A percentile compares a stretch with the other conserved stretches of the same genome.
Conservation (phyloP, 306 rosid genomes). For the Cucumis cinereus region DNA sequence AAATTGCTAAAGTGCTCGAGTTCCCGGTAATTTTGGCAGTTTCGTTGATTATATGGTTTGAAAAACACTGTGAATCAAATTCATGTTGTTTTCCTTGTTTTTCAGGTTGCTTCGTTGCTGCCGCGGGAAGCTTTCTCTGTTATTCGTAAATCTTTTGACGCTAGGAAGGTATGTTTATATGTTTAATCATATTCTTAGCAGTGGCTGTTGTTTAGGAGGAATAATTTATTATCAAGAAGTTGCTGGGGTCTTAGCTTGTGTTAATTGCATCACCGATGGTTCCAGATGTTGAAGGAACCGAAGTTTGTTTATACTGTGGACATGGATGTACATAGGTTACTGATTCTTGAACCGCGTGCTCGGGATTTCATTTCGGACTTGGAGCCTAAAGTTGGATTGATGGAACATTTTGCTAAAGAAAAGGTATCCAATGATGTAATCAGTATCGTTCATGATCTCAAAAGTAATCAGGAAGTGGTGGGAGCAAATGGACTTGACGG, state of each 20-base stretch:
- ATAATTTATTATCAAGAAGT: neutral
- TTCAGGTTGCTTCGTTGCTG: constrained; percentile 75
- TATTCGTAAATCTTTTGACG: constrained; percentile 89
- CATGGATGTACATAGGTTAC: constrained; percentile 68
- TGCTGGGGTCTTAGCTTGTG: neutral
- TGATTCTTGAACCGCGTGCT: constrained; percentile 61
- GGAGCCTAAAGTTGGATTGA: constrained; percentile 76
- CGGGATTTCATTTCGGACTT: constrained; percentile 73
- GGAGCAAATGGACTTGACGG: constrained; percentile 22
- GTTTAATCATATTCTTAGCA: neutral
- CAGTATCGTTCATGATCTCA: constrained; percentile 35
- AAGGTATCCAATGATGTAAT: constrained; percentile 44
- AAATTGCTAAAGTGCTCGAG: constrained; percentile 58
- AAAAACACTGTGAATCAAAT: neutral
- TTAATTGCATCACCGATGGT: constrained; percentile 17
- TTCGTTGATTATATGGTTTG: neutral
- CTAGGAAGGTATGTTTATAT: constrained; percentile 60
- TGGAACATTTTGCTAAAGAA: constrained; percentile 39
- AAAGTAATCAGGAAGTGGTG: constrained; percentile 18
- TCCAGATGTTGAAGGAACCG: constrained; percentile 71
- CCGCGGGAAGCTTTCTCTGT: constrained; percentile 69
- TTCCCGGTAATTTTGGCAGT: constrained; percentile 42
- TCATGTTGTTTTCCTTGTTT: neutral
- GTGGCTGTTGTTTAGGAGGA: neutral
- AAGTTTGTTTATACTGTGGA: constrained; percentile 84